Base-by-base conservation (phyloP, 495 filamentous ascomycete species). In the Aspergillus sclerotiicarbonarius region DNA sequence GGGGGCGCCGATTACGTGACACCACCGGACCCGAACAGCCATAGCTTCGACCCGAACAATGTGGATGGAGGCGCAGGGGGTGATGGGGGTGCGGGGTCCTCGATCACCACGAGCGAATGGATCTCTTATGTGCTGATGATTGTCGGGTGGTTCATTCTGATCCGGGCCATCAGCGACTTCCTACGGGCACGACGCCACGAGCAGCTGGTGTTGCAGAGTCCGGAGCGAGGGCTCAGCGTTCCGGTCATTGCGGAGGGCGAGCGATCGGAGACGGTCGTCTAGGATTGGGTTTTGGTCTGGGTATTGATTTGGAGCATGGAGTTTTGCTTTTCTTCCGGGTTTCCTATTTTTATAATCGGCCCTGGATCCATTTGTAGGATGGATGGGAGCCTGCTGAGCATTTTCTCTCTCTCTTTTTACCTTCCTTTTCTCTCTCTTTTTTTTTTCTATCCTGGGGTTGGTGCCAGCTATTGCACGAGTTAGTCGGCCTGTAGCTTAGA, bases 91-190 rank as follows among this genome's bases (percentile, higher is more conserved):
- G 54, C 69, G 61, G 57, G 72, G 3, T 73, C 77, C 3, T 81
- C 80, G 9, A 82, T 93, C 52, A 78, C 79, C 10, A 85, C 84
- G 58, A 89, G 81, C 61, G 92, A 98, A 62, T 96, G 87, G 89
- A 75, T 93, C 35, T 90, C 93, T n/a, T 98, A 98, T 66, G 71
- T 89, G 9, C 73, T 98, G 56, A 98, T 98, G 94, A 89, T 98
- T 71, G 88, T 97, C 13, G 94, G 94, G 3, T 98, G 94, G 94
- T 98, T 98, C 62, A 90, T 98, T 51, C 73, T 98, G 53, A 98
- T 98, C 59, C 82, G 90, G 66, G 84, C 91, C 13, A 87, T 96
- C 48, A 90, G 87, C 66, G 91, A 97, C 66, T 98, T 91, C 70
- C 72, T 98, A 47, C 85, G 84, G 55, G 93, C 91, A 45, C 80